These are phyloP conservation scores for Trichoderma pleuroti DNA, from an alignment of 2,329 filamentous ascomycete genomes.

Conservation along the genomic window DNA sequence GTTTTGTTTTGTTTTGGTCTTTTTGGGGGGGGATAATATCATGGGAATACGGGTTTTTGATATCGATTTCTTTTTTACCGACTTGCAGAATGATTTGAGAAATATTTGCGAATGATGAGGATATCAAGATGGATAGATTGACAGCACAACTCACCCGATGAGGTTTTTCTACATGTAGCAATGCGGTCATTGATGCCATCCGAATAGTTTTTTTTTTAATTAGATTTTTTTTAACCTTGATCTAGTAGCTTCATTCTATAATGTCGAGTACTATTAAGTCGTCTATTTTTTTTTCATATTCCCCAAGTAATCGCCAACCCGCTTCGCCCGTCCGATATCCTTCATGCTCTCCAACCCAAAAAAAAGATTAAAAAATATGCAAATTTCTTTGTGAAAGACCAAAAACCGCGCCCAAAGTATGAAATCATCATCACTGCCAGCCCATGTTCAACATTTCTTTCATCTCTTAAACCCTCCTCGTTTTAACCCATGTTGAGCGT, in stretches of 20 bases:
- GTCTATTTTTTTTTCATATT: neutral
- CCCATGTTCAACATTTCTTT: neutral
- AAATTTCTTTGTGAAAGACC: neutral
- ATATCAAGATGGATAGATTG: neutral
- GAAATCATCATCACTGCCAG: neutral
- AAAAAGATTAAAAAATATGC: neutral
- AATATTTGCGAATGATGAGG: neutral
- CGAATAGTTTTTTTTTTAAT: neutral
- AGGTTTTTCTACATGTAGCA: neutral
- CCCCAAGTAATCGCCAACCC: neutral
- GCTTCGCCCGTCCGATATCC: neutral
- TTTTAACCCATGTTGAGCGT: constrained; percentile 70
- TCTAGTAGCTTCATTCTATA: neutral
- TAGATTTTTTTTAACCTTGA: neutral
- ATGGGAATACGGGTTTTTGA: neutral
- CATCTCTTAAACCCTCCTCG: neutral
- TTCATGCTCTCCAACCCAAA: neutral
- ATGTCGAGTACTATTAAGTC: neutral
- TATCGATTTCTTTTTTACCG: neutral
- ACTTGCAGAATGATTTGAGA: neutral
- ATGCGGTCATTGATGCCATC: neutral
- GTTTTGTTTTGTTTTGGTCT: neutral
- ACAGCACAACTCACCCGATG: neutral
- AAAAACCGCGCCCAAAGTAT: neutral
- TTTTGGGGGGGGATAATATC: neutral